Evolutionary conservation across 1,284 basidiomycete species (phyloP).

Genomic region (Rhodotorula mucilaginosa): DNA sequence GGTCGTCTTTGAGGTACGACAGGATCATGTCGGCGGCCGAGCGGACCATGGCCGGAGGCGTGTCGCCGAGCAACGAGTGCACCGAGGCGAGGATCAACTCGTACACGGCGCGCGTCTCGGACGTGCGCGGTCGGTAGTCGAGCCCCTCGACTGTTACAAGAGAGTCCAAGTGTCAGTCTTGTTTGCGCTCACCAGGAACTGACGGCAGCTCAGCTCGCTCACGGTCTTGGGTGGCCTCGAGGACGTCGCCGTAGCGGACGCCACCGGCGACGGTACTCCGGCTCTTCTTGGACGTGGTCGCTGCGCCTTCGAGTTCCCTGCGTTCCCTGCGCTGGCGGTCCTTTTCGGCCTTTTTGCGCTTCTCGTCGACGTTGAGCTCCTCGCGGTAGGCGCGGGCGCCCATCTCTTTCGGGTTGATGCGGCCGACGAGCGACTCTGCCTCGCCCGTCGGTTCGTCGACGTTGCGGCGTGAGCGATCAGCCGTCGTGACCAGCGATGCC

Average conservation of each 20-base stretch:
- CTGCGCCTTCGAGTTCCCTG: slow-evolving; percentile 12
- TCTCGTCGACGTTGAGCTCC: slow-evolving; percentile 87
- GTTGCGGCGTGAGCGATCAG: slow-evolving; percentile 50
- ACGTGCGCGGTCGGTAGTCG: slow-evolving; percentile 85
- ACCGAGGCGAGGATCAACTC: slow-evolving; percentile 84
- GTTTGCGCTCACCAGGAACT: not conserved
- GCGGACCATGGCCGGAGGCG: slow-evolving; percentile 91
- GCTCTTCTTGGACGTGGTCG: not conserved
- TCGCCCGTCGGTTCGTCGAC: slow-evolving; percentile 94
- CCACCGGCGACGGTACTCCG: slow-evolving; percentile 12
- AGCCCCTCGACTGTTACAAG: slow-evolving; percentile 71
- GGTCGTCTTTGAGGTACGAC: slow-evolving; percentile 85
- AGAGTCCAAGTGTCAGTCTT: not conserved
- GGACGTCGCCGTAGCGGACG: slow-evolving; percentile 71
- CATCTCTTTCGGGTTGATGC: slow-evolving; percentile 89
- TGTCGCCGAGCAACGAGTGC: slow-evolving; percentile 80
- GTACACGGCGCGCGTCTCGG: slow-evolving; percentile 92
- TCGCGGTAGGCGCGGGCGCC: slow-evolving; percentile 82
- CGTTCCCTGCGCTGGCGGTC: slow-evolving; percentile 23
- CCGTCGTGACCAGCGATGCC: slow-evolving; percentile 46
- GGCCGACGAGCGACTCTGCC: slow-evolving; percentile 85
- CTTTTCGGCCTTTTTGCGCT: slow-evolving; percentile 58
- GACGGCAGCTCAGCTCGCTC: not conserved
- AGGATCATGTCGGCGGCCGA: slow-evolving; percentile 89
- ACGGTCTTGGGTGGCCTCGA: slow-evolving; percentile 80